Percentiles rank a stretch among this genome's conserved stretches.
These are phyloP conservation scores for Extremus antarcticus DNA, from an alignment of 495 filamentous ascomycete species.

Conservation along the genomic window DNA sequence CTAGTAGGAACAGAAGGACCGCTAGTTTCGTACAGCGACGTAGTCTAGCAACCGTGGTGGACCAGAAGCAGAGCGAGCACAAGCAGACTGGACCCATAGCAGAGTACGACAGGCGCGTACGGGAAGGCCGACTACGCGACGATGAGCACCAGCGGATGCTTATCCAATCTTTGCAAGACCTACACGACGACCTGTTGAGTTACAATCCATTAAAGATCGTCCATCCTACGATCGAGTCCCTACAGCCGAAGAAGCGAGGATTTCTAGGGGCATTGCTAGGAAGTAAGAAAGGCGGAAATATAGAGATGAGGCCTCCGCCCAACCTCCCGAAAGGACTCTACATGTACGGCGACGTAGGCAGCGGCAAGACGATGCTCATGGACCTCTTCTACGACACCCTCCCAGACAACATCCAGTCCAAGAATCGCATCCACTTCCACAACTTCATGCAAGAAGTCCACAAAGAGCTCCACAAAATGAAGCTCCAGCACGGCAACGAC, in stretches of 20 bases:
- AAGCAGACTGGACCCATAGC: slow-evolving; percentile 52
- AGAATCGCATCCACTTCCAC: slow-evolving; percentile 97
- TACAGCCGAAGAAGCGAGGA: slow-evolving; percentile 50
- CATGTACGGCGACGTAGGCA: slow-evolving; percentile 93
- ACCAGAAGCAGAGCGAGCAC: slow-evolving; percentile 4
- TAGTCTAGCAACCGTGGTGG: slow-evolving; percentile 13
- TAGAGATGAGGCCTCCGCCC: slow-evolving; percentile 38
- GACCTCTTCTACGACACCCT: slow-evolving; percentile 96
- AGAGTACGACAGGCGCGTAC: slow-evolving; percentile 78
- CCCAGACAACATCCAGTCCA: slow-evolving; percentile 64
- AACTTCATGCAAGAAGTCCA: slow-evolving; percentile 99
- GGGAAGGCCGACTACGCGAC: slow-evolving; percentile 59
- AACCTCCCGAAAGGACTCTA: slow-evolving; percentile 81
- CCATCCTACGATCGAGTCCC: slow-evolving; percentile 63
- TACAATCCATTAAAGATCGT: slow-evolving; percentile 64
- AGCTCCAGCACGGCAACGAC: slow-evolving; percentile 79
- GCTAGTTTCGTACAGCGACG: not conserved
- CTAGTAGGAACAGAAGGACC: not conserved
- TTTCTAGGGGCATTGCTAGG: slow-evolving; percentile 65
- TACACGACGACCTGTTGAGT: slow-evolving; percentile 68
- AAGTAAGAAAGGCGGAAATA: slow-evolving; percentile 28
- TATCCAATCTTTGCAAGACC: slow-evolving; percentile 74
- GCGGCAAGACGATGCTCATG: slow-evolving; percentile 99
- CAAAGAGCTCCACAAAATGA: slow-evolving; percentile 78
- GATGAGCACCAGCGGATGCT: slow-evolving; percentile 89